Conservation (phyloP, 805 yeast species). For the Starmerella ratchasimensis region DNA sequence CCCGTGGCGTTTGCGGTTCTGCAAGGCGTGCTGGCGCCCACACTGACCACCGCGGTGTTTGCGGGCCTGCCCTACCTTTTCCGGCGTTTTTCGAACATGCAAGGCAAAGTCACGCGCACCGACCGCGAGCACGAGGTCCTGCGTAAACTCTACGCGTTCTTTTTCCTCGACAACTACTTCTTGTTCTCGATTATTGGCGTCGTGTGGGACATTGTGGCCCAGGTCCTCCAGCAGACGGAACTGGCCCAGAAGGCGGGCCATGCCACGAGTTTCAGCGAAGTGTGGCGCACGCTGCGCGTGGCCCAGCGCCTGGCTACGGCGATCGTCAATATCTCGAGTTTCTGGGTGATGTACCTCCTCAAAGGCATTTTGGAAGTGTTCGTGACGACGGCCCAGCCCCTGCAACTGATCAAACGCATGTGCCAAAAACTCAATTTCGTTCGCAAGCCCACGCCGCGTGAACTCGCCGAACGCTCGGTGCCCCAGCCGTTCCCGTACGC, state of each 20-base stretch:
- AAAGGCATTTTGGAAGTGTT: conserved; percentile 25
- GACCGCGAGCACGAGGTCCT: conserved; percentile 29
- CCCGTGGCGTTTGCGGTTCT: conserved; percentile 25
- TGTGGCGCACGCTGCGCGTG: conserved; percentile 22
- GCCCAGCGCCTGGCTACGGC: conserved; percentile 27
- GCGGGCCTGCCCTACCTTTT: conserved; percentile 26
- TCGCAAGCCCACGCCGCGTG: conserved; percentile 24
- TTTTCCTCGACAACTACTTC: conserved; percentile 29
- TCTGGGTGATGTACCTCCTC: conserved; percentile 31
- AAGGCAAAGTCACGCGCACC: conserved; percentile 28
- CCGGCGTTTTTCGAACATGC: conserved; percentile 28
- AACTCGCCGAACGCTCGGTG: conserved; percentile 22
- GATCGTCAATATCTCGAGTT: conserved; percentile 28
- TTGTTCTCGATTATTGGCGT: conserved; percentile 30
- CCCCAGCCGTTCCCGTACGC: conserved; percentile 29
- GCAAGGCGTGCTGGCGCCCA: conserved; percentile 30
- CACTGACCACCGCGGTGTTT: conserved; percentile 26
- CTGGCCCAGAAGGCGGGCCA: conserved; percentile 5
- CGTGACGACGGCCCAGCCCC: conserved; percentile 24
- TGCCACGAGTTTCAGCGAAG: conserved; percentile 19
- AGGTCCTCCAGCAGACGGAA: conserved; percentile 20
- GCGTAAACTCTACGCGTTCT: conserved; percentile 27
- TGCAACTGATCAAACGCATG: conserved; percentile 21
- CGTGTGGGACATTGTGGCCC: conserved; percentile 27
- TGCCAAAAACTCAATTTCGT: conserved; percentile 4